Conservation (phyloP, 495 filamentous ascomycete species). For the Neurospora sp. region DNA sequence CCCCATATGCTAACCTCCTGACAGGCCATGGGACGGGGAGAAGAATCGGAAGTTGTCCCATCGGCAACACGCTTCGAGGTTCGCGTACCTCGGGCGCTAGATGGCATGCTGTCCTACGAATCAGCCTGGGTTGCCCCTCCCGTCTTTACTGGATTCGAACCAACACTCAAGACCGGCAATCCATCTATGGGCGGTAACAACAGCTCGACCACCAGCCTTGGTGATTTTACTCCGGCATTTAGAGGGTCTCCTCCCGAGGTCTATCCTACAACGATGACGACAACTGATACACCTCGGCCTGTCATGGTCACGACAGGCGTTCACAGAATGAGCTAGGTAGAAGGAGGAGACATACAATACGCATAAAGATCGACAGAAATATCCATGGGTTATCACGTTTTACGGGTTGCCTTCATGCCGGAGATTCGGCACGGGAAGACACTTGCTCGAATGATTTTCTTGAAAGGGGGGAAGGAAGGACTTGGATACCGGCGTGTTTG, state of each 20-base stretch:
- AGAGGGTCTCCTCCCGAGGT: slow-evolving; percentile 3
- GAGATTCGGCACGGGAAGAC: not conserved
- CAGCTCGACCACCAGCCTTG: not conserved
- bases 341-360: not conserved
- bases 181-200: not conserved
- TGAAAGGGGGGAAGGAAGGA: not conserved
- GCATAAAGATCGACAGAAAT: not conserved
- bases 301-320: slow-evolving; percentile 10
- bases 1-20: not conserved
- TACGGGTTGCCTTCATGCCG: not conserved
- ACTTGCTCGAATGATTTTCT: not conserved
- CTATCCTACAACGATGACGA: slow-evolving; percentile 20
- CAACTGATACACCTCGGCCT: slow-evolving; percentile 27
- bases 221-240: not conserved
- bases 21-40: slow-evolving; percentile 41
- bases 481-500: not conserved
- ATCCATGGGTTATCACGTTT: not conserved
- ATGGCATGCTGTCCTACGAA: slow-evolving; percentile 24
- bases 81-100: slow-evolving; percentile 32
- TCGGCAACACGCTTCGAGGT: slow-evolving; percentile 15
- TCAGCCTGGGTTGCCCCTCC: not conserved
- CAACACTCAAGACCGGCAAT: not conserved
- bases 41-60: slow-evolving; percentile 13
- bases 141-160: not conserved
- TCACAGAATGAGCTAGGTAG: not conserved